A percentile compares a stretch with the other conserved stretches of the same genome.
These are phyloP conservation scores for Tephrocybe sp. DNA, from an alignment of 768 basidiomycete species.

Conservation along the genomic window DNA sequence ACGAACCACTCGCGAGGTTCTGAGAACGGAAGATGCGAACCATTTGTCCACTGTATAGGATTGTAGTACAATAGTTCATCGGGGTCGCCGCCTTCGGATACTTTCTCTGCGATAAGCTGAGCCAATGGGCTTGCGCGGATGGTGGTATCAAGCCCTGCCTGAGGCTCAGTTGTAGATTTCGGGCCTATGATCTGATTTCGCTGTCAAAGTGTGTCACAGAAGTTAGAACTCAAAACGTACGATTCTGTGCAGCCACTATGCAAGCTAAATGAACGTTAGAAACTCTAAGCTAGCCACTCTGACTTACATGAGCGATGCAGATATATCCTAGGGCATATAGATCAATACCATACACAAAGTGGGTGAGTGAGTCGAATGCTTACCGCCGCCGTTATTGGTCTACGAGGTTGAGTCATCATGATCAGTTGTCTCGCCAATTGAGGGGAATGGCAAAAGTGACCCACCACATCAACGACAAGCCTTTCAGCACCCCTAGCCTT, in stretches of 20 bases:
- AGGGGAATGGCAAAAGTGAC: slow-evolving; percentile 14
- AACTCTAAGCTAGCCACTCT: background rate
- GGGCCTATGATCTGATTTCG: slow-evolving; percentile 48
- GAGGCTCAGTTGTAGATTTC: slow-evolving; percentile 48
- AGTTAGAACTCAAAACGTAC: slow-evolving; percentile 23
- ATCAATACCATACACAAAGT: background rate
- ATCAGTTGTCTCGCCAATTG: background rate
- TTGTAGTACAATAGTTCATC: slow-evolving; percentile 46
- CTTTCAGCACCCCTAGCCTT: slow-evolving; percentile 47
- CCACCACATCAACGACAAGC: slow-evolving; percentile 59
- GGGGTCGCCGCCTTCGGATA: slow-evolving; percentile 45
- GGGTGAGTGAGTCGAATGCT: background rate
- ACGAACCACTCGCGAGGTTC: slow-evolving; percentile 45
- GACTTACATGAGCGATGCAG: slow-evolving; percentile 56
- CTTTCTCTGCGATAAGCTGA: slow-evolving; percentile 43
- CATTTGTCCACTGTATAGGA: slow-evolving; percentile 48
- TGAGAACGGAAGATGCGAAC: slow-evolving; percentile 42
- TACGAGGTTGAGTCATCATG: slow-evolving; percentile 13
- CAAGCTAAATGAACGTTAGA: background rate
- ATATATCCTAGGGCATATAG: slow-evolving; percentile 44
- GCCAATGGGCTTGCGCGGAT: slow-evolving; percentile 50
- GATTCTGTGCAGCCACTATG: slow-evolving; percentile 46
- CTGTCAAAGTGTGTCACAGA: background rate
- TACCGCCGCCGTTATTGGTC: slow-evolving; percentile 48
- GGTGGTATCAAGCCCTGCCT: slow-evolving; percentile 54